Evolutionary conservation across 2,329 filamentous ascomycete species (phyloP).

Genomic region (Epichloe gansuensis): DNA sequence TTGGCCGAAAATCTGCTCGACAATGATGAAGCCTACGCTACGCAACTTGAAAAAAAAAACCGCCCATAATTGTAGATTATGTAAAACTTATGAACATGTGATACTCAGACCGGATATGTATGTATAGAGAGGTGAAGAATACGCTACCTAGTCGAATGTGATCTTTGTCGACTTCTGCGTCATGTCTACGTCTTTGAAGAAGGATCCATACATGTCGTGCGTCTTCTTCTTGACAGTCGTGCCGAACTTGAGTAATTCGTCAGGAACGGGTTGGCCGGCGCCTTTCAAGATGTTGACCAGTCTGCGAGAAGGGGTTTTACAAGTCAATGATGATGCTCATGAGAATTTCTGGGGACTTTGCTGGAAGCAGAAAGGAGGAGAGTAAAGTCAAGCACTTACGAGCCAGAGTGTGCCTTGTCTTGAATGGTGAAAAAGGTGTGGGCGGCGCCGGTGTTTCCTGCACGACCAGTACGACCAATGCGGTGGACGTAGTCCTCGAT

Average conservation of each 20-base stretch:
- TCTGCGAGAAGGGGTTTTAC: conserved; percentile 25
- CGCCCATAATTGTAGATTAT: background rate
- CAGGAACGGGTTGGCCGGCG: conserved; percentile 83
- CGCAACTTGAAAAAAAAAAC: background rate
- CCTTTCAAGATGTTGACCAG: conserved; percentile 89
- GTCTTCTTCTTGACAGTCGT: conserved; percentile 99
- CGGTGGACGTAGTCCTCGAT: conserved; percentile 97
- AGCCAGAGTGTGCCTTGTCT: conserved; percentile 83
- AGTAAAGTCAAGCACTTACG: conserved; percentile 41
- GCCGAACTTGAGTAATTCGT: conserved; percentile 86
- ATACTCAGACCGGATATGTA: background rate
- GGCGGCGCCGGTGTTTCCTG: conserved; percentile 76
- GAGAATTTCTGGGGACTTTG: background rate
- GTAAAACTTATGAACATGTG: background rate
- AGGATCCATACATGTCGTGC: conserved; percentile 88
- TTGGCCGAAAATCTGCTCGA: conserved; percentile 19
- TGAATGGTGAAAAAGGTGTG: conserved; percentile 92
- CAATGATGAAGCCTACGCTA: conserved; percentile 10
- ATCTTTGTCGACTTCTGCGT: conserved; percentile 84
- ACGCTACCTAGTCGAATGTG: conserved; percentile 55
- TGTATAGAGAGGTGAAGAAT: background rate
- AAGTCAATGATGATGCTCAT: background rate
- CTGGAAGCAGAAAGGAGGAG: background rate
- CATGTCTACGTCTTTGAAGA: conserved; percentile 81
- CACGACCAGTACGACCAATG: conserved; percentile 88